A percentile compares a stretch with the other conserved stretches of the same genome.
phyloP scores from a whole-genome alignment of 352 stramenopile species.

The Phytopythium montanum region DNA sequence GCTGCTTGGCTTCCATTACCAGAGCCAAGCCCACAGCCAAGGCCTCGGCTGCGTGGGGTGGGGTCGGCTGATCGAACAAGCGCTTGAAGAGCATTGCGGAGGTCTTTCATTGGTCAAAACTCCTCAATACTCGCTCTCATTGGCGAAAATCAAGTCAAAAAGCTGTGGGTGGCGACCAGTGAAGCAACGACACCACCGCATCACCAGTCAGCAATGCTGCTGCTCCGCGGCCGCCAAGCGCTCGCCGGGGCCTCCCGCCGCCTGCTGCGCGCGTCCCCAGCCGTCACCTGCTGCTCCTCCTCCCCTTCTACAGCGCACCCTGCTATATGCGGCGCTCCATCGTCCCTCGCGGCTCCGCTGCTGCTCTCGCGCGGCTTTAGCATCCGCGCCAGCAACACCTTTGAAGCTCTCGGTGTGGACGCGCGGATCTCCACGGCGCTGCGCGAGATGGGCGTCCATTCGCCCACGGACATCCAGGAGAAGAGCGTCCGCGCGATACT shows the following conservation, averaged over 20 bases:
- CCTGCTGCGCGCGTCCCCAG: background rate
- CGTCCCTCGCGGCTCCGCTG: background rate
- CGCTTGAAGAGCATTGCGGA: no score
- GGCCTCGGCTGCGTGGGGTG: no score
- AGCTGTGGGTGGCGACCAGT: no score
- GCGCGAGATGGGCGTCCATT: constrained; percentile 40
- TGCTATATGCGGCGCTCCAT: background rate
- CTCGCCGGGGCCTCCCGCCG: background rate
- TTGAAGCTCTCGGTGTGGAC: constrained; percentile 41
- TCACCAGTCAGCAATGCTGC: background rate
- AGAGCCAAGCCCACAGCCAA: no score
- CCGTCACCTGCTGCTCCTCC: background rate
- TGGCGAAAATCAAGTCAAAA: no score
- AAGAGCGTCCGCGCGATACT: constrained; percentile 52
- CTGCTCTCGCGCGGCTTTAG: background rate
- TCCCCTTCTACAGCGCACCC: background rate
- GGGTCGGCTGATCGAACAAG: no score
- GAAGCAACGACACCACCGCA: no score
- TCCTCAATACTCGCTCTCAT: no score
- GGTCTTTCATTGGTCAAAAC: no score
- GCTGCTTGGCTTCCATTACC: no score
- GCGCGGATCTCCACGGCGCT: constrained; percentile 34
- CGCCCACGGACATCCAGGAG: constrained; percentile 48
- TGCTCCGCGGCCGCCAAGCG: background rate
- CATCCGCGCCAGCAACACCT: constrained; percentile 15